A percentile compares a stretch with the other conserved stretches of the same genome.
These are phyloP conservation scores for Coemansia javaensis DNA, from an alignment of 192 early-diverging fungal genomes.

Conservation along the genomic window DNA sequence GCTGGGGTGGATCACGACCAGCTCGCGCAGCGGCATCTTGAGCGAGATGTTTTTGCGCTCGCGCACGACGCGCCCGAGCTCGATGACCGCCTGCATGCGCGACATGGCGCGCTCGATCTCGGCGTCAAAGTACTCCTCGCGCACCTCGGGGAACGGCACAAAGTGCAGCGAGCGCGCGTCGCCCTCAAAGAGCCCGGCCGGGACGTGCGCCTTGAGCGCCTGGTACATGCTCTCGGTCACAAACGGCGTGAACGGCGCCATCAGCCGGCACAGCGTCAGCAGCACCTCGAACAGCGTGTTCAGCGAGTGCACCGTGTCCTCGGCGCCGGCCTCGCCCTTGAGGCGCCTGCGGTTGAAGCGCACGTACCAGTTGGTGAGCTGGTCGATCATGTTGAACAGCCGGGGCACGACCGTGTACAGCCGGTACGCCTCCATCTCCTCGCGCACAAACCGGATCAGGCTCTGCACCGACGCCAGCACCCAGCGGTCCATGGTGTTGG, in stretches of 20 bases:
- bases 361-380: conserved; percentile 98
- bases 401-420: conserved; percentile 97
- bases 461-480: conserved; percentile 92
- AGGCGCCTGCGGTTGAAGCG: conserved; percentile 96
- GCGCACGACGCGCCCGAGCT: conserved; percentile 84
- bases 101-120: conserved; percentile 92
- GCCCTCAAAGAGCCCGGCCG: conserved; percentile 51
- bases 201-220: conserved; percentile 74
- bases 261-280: conserved; percentile 80
- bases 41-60: conserved; percentile 89
- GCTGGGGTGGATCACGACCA: conserved; percentile 87
- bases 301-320: conserved; percentile 79
- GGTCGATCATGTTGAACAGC: conserved; percentile 83
- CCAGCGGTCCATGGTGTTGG: conserved; percentile 98
- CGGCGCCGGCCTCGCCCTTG: conserved; percentile 90
- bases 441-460: conserved; percentile 85
- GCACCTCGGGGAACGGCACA: conserved; percentile 86
- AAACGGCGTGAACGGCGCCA: conserved; percentile 98
- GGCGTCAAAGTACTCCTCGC: conserved; percentile 92
- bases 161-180: conserved; percentile 93
- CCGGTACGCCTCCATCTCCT: conserved; percentile 94
- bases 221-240: conserved; percentile 98
- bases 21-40: conserved; percentile 90
- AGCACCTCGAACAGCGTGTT: conserved; percentile 96
- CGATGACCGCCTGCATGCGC: conserved; percentile 96